Conservation (phyloP, 2,329 filamentous ascomycete genomes). For the Colletotrichum sansevieriae region DNA sequence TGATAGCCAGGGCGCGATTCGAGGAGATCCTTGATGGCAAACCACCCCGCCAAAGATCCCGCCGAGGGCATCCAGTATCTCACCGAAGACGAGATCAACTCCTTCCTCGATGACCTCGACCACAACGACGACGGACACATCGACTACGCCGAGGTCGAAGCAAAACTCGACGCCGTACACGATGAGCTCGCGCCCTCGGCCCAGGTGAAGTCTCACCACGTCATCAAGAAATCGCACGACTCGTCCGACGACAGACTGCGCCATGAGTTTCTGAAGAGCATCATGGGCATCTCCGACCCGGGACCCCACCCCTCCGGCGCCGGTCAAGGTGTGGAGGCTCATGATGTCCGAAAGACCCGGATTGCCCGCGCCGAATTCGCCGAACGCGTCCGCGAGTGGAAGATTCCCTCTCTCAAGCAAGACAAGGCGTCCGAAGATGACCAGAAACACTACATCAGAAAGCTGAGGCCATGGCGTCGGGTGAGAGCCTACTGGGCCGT, state of each 20-base stretch:
- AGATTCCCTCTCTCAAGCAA: slow-evolving; percentile 61
- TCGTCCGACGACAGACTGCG: slow-evolving; percentile 52
- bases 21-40: slow-evolving; percentile 37
- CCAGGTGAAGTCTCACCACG: slow-evolving; percentile 59
- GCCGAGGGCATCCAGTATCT: slow-evolving; percentile 51
- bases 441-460: slow-evolving; percentile 60
- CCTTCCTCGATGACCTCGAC: slow-evolving; percentile 67
- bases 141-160: slow-evolving; percentile 65
- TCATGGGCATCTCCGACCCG: slow-evolving; percentile 59
- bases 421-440: slow-evolving; percentile 61
- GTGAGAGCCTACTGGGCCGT: slow-evolving; percentile 68
- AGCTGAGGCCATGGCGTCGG: slow-evolving; percentile 59
- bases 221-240: slow-evolving; percentile 52
- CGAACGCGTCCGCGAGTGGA: slow-evolving; percentile 58
- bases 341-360: slow-evolving; percentile 50
- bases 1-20: not conserved
- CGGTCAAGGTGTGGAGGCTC: slow-evolving; percentile 52
- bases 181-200: slow-evolving; percentile 59
- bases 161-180: slow-evolving; percentile 65
- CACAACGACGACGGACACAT: slow-evolving; percentile 64
- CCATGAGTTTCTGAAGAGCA: slow-evolving; percentile 64
- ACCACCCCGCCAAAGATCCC: slow-evolving; percentile 46
- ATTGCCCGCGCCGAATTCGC: slow-evolving; percentile 63
- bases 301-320: slow-evolving; percentile 61
- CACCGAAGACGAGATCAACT: slow-evolving; percentile 62